phyloP scores from a whole-genome alignment of 441 rosid species.

The Cnidoscolus chayamansa region DNA sequence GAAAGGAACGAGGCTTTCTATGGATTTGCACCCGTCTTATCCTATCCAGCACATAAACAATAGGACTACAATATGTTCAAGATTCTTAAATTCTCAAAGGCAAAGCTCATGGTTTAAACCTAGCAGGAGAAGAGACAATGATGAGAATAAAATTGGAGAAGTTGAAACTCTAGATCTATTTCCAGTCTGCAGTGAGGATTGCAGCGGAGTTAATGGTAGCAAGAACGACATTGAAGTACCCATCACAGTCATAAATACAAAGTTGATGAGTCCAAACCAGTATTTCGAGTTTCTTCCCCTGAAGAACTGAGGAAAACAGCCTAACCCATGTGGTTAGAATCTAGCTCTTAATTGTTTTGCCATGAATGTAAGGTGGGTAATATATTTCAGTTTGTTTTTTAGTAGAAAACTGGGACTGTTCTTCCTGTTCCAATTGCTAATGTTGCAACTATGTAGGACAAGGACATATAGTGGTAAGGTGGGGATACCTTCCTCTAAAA shows the following conservation, averaged over 20 bases:
- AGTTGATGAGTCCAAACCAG: conserved; percentile 35
- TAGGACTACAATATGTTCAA: background rate
- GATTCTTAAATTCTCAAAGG: background rate
- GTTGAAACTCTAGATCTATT: conserved; percentile 54
- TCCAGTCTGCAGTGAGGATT: conserved; percentile 33
- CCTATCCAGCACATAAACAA: conserved; percentile 11
- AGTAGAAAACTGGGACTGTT: conserved; percentile 42
- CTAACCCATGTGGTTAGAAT: conserved; percentile 40
- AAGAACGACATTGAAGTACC: conserved; percentile 25
- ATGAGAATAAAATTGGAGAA: conserved; percentile 23
- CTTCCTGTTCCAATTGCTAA: conserved; percentile 31
- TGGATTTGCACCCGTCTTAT: background rate
- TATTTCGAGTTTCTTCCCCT: conserved; percentile 64
- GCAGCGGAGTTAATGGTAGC: conserved; percentile 18
- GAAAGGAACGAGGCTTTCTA: conserved; percentile 29
- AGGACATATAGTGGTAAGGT: conserved; percentile 33
- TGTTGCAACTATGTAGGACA: conserved; percentile 30
- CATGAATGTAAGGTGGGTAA: conserved; percentile 19
- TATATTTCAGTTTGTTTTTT: conserved; percentile 39
- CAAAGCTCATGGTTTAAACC: conserved; percentile 7
- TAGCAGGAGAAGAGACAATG: background rate
- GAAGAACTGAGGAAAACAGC: conserved; percentile 37
- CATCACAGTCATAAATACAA: conserved; percentile 33
- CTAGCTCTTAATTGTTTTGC: conserved; percentile 31
- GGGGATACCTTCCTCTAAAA: conserved; percentile 28